Percentiles rank a stretch among this genome's conserved stretches.
Evolutionary conservation across 2,329 filamentous ascomycete species (phyloP).

Genomic region (Neospermospora avenae): DNA sequence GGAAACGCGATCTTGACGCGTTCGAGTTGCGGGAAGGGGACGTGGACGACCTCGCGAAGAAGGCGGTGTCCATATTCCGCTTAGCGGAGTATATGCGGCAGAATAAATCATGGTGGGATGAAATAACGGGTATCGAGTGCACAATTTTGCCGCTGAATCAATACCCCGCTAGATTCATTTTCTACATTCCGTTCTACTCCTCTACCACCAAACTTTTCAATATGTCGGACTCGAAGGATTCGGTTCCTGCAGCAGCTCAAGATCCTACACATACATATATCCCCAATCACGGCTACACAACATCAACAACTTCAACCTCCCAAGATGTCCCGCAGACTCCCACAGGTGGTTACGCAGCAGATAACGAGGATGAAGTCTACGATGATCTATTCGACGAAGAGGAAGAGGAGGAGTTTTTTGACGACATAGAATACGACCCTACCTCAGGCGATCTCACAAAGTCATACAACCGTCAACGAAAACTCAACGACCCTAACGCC

Average conservation of each 20-base stretch:
- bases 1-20: slow-evolving; percentile 6
- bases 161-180: neutral
- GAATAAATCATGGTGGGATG: neutral
- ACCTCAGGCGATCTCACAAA: slow-evolving; percentile 72
- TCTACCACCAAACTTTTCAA: neutral
- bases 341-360: slow-evolving; percentile 35
- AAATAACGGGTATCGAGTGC: too few relatives aligned
- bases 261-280: slow-evolving; percentile 46
- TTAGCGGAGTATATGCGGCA: neutral
- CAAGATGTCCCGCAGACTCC: slow-evolving; percentile 35
- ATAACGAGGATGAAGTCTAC: slow-evolving; percentile 42
- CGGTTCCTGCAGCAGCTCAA: slow-evolving; percentile 42
- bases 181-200: neutral
- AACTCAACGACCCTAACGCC: slow-evolving; percentile 52
- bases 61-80: neutral
- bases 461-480: slow-evolving; percentile 77
- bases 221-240: slow-evolving; percentile 21
- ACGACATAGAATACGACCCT: slow-evolving; percentile 53
- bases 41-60: neutral
- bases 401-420: slow-evolving; percentile 59
- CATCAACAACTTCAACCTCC: slow-evolving; percentile 33
- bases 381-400: slow-evolving; percentile 53
- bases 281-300: slow-evolving; percentile 47
- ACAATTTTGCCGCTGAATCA: slow-evolving; percentile 3
- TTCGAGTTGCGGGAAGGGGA: neutral